Base-by-base conservation (phyloP, 2,329 filamentous ascomycete genomes). In the Bipolaris sorokiniana region DNA sequence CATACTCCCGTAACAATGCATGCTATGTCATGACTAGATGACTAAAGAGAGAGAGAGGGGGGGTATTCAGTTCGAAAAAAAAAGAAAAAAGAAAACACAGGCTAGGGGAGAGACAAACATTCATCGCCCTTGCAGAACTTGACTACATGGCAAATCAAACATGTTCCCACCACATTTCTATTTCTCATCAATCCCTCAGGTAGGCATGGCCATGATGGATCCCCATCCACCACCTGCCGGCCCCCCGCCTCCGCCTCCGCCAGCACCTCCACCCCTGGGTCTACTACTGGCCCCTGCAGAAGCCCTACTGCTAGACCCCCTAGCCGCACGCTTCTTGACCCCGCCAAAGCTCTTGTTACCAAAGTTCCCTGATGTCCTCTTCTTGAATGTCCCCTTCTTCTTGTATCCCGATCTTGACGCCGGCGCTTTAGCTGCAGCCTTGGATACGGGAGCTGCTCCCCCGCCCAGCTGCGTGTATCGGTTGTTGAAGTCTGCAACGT, bases 401-500 rank as follows among this genome's bases (percentile, higher is more conserved):
- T 67, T 70, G 20, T 46, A 57, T 5, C 53, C 59, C 15, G 62
- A 45, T 22, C 63, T 62, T 15, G 62, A 53, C 23, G 61, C 44
- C 11, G 58, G 18, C 15, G 58, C 34, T 42, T 58, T 62, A 18
- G 63, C 13, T 26, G 63, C 13, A 20, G 58, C 18, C 49, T 58
- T 66, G 11, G 63, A 45, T 7, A 58, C 47, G 1, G 62, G 56
- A 3, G 62, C 62, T 7, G 60, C 59, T 5, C 53, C 51, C 0
- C 62, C 54, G 49, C 56, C 58, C 15, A 63, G 56, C 33, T 74
- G 68, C 10, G 67, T 63, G 49, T 63, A 64, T 18, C 62, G 62
- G 34, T 57, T 63, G 48, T 74, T 73, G 61, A 70, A 76, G 15
- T 65, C 65, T 40, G 69, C 65, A 2, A 75, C 73, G 7, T 67